Evolutionary conservation across 768 basidiomycete species (phyloP), one percentile per base, ranked within the genome.

Genomic region (Lactarius evosmus): DNA sequence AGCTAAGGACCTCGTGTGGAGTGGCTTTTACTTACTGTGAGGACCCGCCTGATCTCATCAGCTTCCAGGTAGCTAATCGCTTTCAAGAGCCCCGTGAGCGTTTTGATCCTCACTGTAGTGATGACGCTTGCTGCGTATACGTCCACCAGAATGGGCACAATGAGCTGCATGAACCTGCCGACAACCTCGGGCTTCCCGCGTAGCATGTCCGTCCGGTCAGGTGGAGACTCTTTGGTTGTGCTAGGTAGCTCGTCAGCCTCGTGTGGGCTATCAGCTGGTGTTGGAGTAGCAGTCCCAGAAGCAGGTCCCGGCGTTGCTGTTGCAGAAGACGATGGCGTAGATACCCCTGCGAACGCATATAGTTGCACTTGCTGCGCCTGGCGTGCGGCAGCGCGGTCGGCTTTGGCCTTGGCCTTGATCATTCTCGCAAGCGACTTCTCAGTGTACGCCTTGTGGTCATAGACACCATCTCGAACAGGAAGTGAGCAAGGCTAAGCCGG

Each of bases 111-210:
- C 12, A 98, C 87, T 2, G 91, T 86, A 0, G 88, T 85, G 55
- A 88, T 86, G 30, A 98, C 95, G 73, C 93, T 97, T 33, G 97
- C 96, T n/a, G 95, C 91, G 75, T 98, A 98, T n/a, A 99, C 95
- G 70, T 98, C 97, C 63, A 98, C 88, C 60, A 99, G 82, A 60
- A 97, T 93, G 0, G 97, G 97, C 0, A 98, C 87, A 70, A 94
- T 85, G 36, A 96, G 79, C 53, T 85, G 84, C 83, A 95, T 91
- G 75, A 95, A 98, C 17, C 86, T 83, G 22, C 83, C 85, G 55
- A 95, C 88, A 30, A 93, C 85, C n/a, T 78, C 80, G 27, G 88
- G 83, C 65, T 89, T 86, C 4, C 84, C 85, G 60, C 88, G 85
- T 50, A 95, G 75, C 52, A 97, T 73, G 50, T 93, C 88, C 17